phyloP scores from a whole-genome alignment of 192 early-diverging fungal species.

The Coemansia sp. region DNA sequence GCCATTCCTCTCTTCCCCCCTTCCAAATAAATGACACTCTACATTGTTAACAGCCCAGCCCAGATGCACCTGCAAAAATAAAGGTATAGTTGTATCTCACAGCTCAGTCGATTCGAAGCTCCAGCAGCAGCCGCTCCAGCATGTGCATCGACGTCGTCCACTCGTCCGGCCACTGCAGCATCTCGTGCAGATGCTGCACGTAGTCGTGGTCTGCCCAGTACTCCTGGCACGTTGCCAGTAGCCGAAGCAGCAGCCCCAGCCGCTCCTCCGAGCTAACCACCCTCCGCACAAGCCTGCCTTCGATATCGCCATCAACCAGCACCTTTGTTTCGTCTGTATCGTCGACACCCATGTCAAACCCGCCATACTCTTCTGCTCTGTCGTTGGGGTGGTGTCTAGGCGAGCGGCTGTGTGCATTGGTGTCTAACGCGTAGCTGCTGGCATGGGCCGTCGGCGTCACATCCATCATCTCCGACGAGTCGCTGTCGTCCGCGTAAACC shows the following conservation, averaged over 20 bases:
- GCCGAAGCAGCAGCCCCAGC: constrained; percentile 31
- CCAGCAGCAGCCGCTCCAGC: constrained; percentile 51
- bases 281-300: constrained; percentile 34
- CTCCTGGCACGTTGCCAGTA: constrained; percentile 48
- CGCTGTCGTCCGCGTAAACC: constrained; percentile 4
- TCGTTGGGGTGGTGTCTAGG: not conserved
- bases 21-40: too few species aligned
- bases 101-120: constrained; percentile 44
- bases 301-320: constrained; percentile 26
- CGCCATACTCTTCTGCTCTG: not conserved
- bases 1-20: too few species aligned
- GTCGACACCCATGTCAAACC: constrained; percentile 35
- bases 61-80: not conserved
- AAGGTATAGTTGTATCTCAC: not conserved
- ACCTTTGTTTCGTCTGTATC: constrained; percentile 20
- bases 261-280: constrained; percentile 43
- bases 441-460: constrained; percentile 4
- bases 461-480: constrained; percentile 26
- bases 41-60: too few species aligned
- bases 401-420: not conserved
- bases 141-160: constrained; percentile 59
- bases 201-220: constrained; percentile 59
- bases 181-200: constrained; percentile 36
- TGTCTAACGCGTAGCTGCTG: not conserved
- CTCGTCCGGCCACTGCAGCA: constrained; percentile 56